Percentiles rank a stretch among this genome's conserved stretches.
Conservation (phyloP, 2,329 filamentous ascomycete species). For the Pseudogymnoascus sp. region DNA sequence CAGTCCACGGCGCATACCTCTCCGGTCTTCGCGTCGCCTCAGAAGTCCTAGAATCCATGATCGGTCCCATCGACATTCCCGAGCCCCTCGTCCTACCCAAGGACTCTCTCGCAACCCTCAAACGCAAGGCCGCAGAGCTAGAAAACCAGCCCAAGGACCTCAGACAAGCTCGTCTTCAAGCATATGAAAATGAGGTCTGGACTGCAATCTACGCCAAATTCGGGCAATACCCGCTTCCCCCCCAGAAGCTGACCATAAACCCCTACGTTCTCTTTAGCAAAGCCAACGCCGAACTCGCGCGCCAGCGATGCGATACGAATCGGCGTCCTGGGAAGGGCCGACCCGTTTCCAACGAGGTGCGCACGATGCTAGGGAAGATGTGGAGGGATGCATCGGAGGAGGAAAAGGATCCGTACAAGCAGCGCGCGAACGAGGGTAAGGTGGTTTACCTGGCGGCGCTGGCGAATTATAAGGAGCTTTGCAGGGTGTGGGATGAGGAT, state of each 20-base stretch:
- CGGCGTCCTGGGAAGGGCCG: constrained; percentile 59
- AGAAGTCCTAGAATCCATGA: constrained; percentile 72
- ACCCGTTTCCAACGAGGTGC: constrained; percentile 71
- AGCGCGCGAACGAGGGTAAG: constrained; percentile 67
- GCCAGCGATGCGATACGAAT: constrained; percentile 57
- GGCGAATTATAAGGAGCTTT: constrained; percentile 53
- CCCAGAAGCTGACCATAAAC: constrained; percentile 69
- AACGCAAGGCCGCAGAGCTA: constrained; percentile 44
- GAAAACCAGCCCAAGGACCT: constrained; percentile 38
- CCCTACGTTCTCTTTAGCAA: constrained; percentile 89
- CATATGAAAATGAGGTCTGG: constrained; percentile 50
- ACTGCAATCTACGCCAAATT: constrained; percentile 50
- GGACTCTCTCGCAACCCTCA: constrained; percentile 41
- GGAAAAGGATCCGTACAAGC: constrained; percentile 70
- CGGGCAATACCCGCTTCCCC: constrained; percentile 68
- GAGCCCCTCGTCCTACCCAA: constrained; percentile 67
- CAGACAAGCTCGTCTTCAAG: constrained; percentile 47
- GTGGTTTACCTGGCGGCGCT: constrained; percentile 53
- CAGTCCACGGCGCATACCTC: constrained; percentile 92
- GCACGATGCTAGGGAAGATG: constrained; percentile 79
- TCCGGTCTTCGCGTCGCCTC: constrained; percentile 86
- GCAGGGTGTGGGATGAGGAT: constrained; percentile 65
- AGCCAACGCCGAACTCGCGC: constrained; percentile 59
- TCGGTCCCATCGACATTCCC: constrained; percentile 75
- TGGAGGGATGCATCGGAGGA: constrained; percentile 74